A percentile compares a stretch with the other conserved stretches of the same genome.
Evolutionary conservation across 139 green algal species (phyloP).

Genomic region (Pseudopediastrum boryanum): DNA sequence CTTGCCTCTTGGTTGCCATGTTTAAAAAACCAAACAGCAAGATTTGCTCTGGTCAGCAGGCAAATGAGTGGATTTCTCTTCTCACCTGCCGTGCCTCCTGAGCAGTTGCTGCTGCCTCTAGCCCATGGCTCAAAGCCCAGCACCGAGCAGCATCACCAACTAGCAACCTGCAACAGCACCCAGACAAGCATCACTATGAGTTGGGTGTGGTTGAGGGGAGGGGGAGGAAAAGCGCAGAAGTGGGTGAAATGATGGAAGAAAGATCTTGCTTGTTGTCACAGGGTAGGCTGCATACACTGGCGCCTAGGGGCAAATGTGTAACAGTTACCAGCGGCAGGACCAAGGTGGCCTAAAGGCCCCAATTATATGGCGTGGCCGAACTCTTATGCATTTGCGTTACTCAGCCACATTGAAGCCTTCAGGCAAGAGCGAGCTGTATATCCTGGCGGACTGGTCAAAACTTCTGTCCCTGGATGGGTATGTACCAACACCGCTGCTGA

Average conservation of each 20-base stretch:
- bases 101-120: constrained; percentile 39
- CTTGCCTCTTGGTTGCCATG: too few relatives aligned
- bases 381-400: not conserved
- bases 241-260: not conserved
- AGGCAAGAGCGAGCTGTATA: too few relatives aligned
- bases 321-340: not conserved
- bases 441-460: too few relatives aligned
- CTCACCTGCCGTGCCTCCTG: constrained; percentile 25
- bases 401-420: not conserved
- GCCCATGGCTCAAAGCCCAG: constrained; percentile 61
- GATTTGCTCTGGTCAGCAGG: too few relatives aligned
- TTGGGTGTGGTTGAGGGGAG: not conserved
- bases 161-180: constrained; percentile 63
- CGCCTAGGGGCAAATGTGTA: not conserved
- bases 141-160: constrained; percentile 61
- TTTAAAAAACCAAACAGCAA: too few relatives aligned
- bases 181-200: not conserved
- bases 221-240: not conserved
- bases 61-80: too few relatives aligned
- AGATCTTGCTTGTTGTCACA: not conserved
- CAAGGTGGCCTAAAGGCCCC: not conserved
- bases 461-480: not conserved
- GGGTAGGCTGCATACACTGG: not conserved
- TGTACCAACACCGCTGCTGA: not conserved
- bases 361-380: too few relatives aligned